Percentiles rank a stretch among this genome's conserved stretches.
phyloP scores from a whole-genome alignment of 192 early-diverging fungal species.

The Backusella psychrophila region DNA sequence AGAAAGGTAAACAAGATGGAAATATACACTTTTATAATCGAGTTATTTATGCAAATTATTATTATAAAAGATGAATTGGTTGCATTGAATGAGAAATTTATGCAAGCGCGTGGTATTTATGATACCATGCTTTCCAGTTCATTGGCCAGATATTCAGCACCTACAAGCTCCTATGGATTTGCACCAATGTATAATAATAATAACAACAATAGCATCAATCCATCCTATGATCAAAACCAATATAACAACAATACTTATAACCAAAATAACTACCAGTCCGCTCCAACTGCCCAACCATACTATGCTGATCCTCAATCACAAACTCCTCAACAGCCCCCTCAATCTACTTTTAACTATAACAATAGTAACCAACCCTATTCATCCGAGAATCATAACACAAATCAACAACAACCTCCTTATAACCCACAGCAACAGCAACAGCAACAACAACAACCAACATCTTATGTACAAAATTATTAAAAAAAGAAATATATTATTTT shows the following conservation, averaged over 20 bases:
- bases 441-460: not conserved
- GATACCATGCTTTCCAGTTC: conserved; percentile 69
- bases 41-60: not conserved
- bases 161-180: conserved; percentile 15
- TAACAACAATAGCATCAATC: not conserved
- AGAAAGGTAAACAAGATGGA: conserved; percentile 60
- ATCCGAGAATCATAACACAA: not conserved
- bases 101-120: conserved; percentile 67
- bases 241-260: not conserved
- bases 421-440: not conserved
- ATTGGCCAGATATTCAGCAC: conserved; percentile 53
- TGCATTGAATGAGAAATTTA: conserved; percentile 70
- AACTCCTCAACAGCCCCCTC: not conserved
- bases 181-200: not conserved
- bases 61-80: conserved; percentile 64
- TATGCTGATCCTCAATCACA: conserved; percentile 1
- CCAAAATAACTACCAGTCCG: not conserved
- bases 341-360: not conserved
- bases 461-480: conserved; percentile 6
- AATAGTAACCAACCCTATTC: not conserved
- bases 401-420: not conserved
- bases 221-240: not conserved
- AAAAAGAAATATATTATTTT: not conserved
- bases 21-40: not conserved
- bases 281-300: not conserved